These are phyloP conservation scores for Trichoderma afroharzianum DNA, from an alignment of 2,329 filamentous ascomycete genomes.

Conservation along the genomic window DNA sequence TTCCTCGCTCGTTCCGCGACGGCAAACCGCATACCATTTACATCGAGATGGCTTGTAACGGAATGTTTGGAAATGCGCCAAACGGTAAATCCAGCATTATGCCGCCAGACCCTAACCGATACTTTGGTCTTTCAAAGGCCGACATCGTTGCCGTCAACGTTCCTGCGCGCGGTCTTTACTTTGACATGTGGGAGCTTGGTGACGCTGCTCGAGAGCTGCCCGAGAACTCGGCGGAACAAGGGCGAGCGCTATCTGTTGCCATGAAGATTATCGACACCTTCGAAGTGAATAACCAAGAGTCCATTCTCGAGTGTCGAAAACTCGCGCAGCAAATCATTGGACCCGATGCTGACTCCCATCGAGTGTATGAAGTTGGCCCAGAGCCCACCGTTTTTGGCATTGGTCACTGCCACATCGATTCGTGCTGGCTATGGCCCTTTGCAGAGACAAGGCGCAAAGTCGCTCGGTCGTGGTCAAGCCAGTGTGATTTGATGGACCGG, in stretches of 20 bases:
- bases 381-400: constrained; percentile 80
- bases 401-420: constrained; percentile 97
- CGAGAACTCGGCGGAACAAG: constrained; percentile 80
- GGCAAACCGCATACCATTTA: constrained; percentile 87
- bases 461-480: constrained; percentile 91
- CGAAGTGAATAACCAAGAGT: constrained; percentile 73
- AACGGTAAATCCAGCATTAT: constrained; percentile 77
- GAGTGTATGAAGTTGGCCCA: constrained; percentile 76
- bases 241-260: constrained; percentile 76
- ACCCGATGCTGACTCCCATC: constrained; percentile 71
- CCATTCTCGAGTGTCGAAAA: constrained; percentile 74
- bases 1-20: constrained; percentile 77
- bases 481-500: constrained; percentile 90
- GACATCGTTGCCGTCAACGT: constrained; percentile 88
- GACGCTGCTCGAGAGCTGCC: constrained; percentile 93
- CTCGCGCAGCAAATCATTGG: constrained; percentile 83
- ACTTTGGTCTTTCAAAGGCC: constrained; percentile 71
- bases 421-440: constrained; percentile 98
- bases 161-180: constrained; percentile 74
- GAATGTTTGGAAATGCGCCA: constrained; percentile 92
- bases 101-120: constrained; percentile 80
- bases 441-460: constrained; percentile 97
- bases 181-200: constrained; percentile 94
- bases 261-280: constrained; percentile 90
- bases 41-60: constrained; percentile 97